Base-by-base conservation (phyloP, 75 land plant genomes). In the Cryptomeria japonica region DNA sequence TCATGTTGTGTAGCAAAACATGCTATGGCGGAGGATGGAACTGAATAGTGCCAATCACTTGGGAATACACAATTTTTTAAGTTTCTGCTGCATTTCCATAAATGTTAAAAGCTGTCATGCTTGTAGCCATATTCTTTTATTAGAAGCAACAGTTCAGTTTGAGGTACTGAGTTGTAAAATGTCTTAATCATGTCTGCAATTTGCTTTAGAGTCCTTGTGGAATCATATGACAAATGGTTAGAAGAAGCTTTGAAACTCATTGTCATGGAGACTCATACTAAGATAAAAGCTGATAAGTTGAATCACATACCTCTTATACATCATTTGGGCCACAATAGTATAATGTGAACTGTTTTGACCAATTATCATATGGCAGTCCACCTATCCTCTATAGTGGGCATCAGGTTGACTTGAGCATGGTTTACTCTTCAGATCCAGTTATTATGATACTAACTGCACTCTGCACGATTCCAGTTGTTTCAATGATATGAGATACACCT, bases 91-190 rank as follows among this genome's bases (percentile, higher is more conserved):
- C 99, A 80, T 98, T 98, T 91, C 97, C 99, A 68, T 99, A 98
- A 89, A 98, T 98, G 99, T 87, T 98, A 88, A 98, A 98, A 89
- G 99, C 98, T 80, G 90, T 96, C 53, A 98, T 97, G 99, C 99
- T 99, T 89, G 99, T 97, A n/a, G 96, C 99, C 76, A 97, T 97
- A 34, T 97, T 98, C 84, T 86, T n/a, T n/a, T 97, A 78, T 90
- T 97, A 86, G 99, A 97, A 86, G 95, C 92, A 64, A 91, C 93
- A 34, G 96, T 93, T 80, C 96, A 96, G 16, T 93, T 97, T 38
- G 99, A 98, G 90, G 85, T 88, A 39, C 89, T 97, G 89, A 96
- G 94, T 86, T 93, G 89, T 87, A 89, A 91, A 86, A 96, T 98
- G 99, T 89, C 47, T 70, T 90, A 18, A 98, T 95, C 78, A 98